Evolutionary conservation across 2,329 filamentous ascomycete species (phyloP).

Genomic region (Aureobasidium lini): DNA sequence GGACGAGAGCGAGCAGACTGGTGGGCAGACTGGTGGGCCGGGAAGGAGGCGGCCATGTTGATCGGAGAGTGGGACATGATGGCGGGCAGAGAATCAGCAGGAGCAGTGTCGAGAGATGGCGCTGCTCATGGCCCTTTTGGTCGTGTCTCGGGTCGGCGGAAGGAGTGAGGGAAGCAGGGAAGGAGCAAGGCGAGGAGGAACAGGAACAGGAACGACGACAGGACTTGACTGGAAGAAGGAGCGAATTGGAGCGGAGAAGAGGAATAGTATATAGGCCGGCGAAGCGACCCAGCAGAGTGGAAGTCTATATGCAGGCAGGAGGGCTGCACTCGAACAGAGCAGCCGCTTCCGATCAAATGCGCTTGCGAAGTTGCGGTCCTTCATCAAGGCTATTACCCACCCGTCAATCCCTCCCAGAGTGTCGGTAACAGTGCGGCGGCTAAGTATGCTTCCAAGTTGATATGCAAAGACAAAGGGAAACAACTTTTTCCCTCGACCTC

Average conservation of each 20-base stretch:
- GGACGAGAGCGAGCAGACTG: neutral
- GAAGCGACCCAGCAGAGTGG: conserved; percentile 1
- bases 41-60: neutral
- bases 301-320: conserved; percentile 9
- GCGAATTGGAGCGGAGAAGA: neutral
- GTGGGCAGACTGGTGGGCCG: neutral
- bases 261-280: neutral
- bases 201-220: neutral
- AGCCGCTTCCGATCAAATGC: conserved; percentile 4
- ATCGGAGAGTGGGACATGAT: conserved; percentile 5
- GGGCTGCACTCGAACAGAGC: conserved; percentile 7
- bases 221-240: neutral
- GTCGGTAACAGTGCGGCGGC: neutral
- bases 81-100: neutral
- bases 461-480: neutral
- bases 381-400: neutral
- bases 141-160: neutral
- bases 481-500: neutral
- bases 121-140: neutral
- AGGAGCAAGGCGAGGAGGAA: neutral
- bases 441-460: neutral
- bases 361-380: neutral
- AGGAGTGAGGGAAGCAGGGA: neutral
- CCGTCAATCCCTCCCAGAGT: neutral
- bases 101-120: neutral